A percentile compares a stretch with the other conserved stretches of the same genome.
phyloP scores from a whole-genome alignment of 83 land plant genomes.

The Thuja plicata region DNA sequence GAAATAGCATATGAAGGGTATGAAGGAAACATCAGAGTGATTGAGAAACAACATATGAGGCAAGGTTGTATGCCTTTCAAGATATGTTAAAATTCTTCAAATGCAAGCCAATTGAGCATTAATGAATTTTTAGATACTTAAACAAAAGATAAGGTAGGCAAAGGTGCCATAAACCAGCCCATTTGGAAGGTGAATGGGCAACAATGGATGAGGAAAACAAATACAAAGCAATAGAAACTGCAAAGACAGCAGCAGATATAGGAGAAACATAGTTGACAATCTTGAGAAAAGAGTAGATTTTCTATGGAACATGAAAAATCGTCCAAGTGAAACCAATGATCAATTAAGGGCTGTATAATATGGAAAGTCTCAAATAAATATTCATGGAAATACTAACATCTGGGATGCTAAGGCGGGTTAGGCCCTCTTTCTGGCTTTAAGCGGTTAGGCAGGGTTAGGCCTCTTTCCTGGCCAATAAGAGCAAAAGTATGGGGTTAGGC shows the following conservation, averaged over 20 bases:
- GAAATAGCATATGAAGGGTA: not conserved
- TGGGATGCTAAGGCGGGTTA: too few species aligned
- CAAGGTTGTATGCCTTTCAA: not conserved
- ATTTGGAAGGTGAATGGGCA: not conserved
- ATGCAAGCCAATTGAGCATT: not conserved
- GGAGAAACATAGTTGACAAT: not conserved
- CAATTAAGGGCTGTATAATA: not conserved
- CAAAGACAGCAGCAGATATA: not conserved
- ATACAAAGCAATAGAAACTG: not conserved
- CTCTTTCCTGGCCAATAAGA: too few species aligned
- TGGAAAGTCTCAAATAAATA: not conserved
- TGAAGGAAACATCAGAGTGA: not conserved
- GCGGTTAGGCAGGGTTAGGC: too few species aligned
- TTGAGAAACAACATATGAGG: not conserved
- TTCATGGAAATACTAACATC: too few species aligned
- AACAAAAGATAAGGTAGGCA: not conserved
- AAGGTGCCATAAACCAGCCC: not conserved
- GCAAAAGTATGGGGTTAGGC: too few species aligned
- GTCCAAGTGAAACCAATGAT: not conserved
- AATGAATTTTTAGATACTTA: not conserved
- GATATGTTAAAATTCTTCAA: not conserved
- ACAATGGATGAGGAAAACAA: not conserved
- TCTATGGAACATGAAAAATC: not conserved
- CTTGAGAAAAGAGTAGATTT: not conserved
- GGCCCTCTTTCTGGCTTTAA: too few species aligned